These are phyloP conservation scores for Nothopassalora personata DNA, from an alignment of 2,329 filamentous ascomycete genomes.

Conservation along the genomic window DNA sequence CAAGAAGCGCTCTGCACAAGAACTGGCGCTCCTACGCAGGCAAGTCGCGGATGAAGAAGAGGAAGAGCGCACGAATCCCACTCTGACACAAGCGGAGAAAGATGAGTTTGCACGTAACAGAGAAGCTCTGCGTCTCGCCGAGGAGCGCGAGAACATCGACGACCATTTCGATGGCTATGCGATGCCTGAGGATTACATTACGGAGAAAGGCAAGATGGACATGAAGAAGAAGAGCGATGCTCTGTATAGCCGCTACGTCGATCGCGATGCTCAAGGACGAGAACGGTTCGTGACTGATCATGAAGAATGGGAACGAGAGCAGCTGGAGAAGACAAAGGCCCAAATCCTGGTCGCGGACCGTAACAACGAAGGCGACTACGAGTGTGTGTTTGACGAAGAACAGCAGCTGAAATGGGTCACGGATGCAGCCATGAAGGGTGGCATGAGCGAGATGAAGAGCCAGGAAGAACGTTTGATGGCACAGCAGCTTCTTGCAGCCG, in stretches of 20 bases:
- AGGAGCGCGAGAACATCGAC: constrained; percentile 81
- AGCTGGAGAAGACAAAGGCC: constrained; percentile 78
- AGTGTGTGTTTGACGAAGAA: constrained; percentile 85
- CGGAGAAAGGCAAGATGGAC: constrained; percentile 85
- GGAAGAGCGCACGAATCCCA: constrained; percentile 68
- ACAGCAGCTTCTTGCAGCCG: constrained; percentile 78
- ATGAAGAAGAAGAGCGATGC: constrained; percentile 81
- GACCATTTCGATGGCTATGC: constrained; percentile 88
- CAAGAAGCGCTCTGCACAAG: constrained; percentile 83
- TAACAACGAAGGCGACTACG: constrained; percentile 76
- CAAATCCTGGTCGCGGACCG: constrained; percentile 72
- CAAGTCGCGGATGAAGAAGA: constrained; percentile 84
- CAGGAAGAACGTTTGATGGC: constrained; percentile 75
- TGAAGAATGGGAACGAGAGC: constrained; percentile 92
- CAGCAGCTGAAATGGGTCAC: constrained; percentile 82
- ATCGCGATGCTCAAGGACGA: constrained; percentile 78
- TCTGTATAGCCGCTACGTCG: constrained; percentile 84
- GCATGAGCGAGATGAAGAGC: constrained; percentile 60
- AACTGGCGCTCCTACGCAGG: constrained; percentile 76
- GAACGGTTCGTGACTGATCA: constrained; percentile 90
- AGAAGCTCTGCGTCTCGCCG: constrained; percentile 52
- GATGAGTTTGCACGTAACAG: constrained; percentile 85
- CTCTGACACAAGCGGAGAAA: constrained; percentile 71
- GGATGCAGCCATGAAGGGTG: constrained; percentile 66
- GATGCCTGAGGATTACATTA: constrained; percentile 92